Conservation (phyloP, 805 yeast species). For the Wickerhamiella siamensis region DNA sequence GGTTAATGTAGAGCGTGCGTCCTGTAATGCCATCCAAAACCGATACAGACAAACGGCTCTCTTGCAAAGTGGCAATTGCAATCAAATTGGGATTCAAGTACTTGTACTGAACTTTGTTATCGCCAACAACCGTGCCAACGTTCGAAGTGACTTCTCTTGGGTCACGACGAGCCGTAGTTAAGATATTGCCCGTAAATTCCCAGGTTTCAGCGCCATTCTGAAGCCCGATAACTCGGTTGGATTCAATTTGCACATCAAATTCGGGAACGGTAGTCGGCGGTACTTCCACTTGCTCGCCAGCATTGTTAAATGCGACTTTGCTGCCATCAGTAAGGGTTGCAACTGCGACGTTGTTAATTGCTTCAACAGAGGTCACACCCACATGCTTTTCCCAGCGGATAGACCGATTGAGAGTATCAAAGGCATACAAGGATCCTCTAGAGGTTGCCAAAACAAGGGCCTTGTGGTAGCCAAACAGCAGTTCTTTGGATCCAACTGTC, state of each 20-base stretch:
- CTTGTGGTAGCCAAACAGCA: conserved; percentile 25
- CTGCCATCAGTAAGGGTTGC: conserved; percentile 8
- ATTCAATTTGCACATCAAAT: neutral
- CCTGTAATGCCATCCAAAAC: conserved; percentile 64
- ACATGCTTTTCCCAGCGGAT: neutral
- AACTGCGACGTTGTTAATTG: conserved; percentile 10
- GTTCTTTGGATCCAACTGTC: conserved; percentile 12
- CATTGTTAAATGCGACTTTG: neutral
- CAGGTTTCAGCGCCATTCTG: neutral
- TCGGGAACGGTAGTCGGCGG: neutral
- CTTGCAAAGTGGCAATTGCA: conserved; percentile 34
- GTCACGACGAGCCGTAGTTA: conserved; percentile 30
- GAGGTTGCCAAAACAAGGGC: conserved; percentile 20
- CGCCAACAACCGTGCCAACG: conserved; percentile 53
- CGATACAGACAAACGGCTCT: conserved; percentile 30
- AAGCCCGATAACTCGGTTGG: neutral
- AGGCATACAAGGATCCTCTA: conserved; percentile 21
- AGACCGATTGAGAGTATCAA: conserved; percentile 16
- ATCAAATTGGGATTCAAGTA: conserved; percentile 60
- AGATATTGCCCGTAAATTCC: conserved; percentile 19
- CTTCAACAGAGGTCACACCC: conserved; percentile 3
- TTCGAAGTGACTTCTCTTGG: conserved; percentile 35
- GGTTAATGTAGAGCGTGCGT: conserved; percentile 33
- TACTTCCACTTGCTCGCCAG: neutral
- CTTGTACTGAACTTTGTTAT: conserved; percentile 67